Percentiles rank a stretch among this genome's conserved stretches.
These are phyloP conservation scores for Aspergillus hiratsukae DNA, from an alignment of 2,329 filamentous ascomycete species.

Conservation along the genomic window DNA sequence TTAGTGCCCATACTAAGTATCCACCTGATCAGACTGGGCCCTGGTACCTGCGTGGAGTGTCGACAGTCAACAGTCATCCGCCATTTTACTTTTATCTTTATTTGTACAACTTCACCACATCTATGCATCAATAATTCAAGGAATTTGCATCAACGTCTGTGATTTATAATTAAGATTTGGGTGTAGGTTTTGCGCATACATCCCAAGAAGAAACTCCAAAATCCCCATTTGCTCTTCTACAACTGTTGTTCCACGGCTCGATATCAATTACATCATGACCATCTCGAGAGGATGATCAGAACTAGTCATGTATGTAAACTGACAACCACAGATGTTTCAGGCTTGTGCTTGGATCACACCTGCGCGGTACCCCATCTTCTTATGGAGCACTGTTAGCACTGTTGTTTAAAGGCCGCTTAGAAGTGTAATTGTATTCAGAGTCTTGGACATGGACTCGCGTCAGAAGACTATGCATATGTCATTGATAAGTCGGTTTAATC, in stretches of 20 bases:
- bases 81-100: neutral
- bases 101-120: neutral
- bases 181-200: neutral
- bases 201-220: neutral
- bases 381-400: too few species aligned
- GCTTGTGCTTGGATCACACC: neutral
- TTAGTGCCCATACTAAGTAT: neutral
- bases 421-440: neutral
- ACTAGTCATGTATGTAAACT: slow-evolving; percentile 3
- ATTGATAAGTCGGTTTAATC: neutral
- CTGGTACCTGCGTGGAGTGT: slow-evolving; percentile 10
- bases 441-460: neutral
- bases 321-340: slow-evolving; percentile 10
- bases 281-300: neutral
- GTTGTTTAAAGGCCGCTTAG: neutral
- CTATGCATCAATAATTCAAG: neutral
- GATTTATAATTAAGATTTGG: neutral
- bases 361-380: neutral
- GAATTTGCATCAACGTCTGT: neutral
- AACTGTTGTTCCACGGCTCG: neutral
- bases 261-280: slow-evolving; percentile 8
- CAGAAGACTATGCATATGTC: neutral
- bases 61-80: neutral
- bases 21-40: slow-evolving; percentile 2
- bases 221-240: neutral